Evolutionary conservation across 257 asterid genomes (phyloP).

Genomic region (Solanum peruvianum): DNA sequence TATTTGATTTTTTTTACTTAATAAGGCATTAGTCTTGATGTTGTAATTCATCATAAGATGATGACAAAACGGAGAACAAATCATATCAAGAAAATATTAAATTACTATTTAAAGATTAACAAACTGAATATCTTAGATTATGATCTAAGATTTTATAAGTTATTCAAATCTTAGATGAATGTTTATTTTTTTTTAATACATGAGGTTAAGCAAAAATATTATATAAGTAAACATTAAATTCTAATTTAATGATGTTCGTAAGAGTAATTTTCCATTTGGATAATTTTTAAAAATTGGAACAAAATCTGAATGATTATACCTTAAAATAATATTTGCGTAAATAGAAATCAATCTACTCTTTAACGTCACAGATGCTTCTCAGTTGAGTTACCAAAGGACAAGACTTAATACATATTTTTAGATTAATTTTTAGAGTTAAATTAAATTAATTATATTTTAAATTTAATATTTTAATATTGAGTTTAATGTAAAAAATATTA

Average conservation of each 20-base stretch:
- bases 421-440: too few species aligned
- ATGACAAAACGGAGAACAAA: neutral
- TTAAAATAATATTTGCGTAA: neutral
- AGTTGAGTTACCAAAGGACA: neutral
- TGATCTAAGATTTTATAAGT: neutral
- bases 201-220: neutral
- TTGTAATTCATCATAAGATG: neutral
- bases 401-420: too few species aligned
- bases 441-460: too few species aligned
- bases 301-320: neutral
- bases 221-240: neutral
- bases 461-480: too few species aligned
- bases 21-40: neutral
- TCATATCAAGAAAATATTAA: neutral
- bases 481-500: too few species aligned
- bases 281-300: neutral
- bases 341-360: neutral
- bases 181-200: neutral
- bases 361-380: neutral
- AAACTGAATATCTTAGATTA: neutral
- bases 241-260: neutral
- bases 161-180: neutral
- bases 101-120: neutral
- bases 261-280: neutral
- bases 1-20: neutral